Base-by-base conservation (phyloP, 2,329 filamentous ascomycete species). In the Sordariomycetes sp. region DNA sequence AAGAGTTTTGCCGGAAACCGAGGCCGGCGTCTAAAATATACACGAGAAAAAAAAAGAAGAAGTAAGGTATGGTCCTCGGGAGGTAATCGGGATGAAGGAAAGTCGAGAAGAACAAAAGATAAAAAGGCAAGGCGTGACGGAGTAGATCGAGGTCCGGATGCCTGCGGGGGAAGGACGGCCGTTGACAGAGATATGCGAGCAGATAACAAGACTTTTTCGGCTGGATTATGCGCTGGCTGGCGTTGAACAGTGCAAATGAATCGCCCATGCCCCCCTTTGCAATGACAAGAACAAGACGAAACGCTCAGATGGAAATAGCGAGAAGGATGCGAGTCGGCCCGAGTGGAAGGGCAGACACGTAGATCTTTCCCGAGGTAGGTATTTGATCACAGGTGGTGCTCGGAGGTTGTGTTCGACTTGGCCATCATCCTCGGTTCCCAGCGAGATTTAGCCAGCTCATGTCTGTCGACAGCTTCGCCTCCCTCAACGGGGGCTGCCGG, bases 401-500 rank as follows among this genome's bases (percentile, higher is more conserved):
- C 22, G 35, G 35, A 50, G 22, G n/a, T 24, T 50, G 46, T 22
- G 46, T 24, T 46, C n/a, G 46, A 50, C 18, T 22, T 24, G 20
- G 20, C 46, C 20, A 20, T 61, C 57, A 61, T 20, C 40, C 53
- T 16, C 60, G 59, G 43, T 62, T 61, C 34, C 80, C 79, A 53
- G 83, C 85, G 20, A 91, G 76, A 66, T 91, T 90, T 62, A 92
- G 72, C 88, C 88, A 92, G 71, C 86, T 89, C 86, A 91, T 89
- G 69, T 91, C 88, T 55, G 78, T 79, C 14, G 79, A 77, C 7
- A 74, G 74, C 28, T 76, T 69, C 54, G 79, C 75, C 70, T 73
- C 77, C 24, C 73, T 70, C 34, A 81, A 72, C 64, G 79, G 79
- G 20, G 78, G 77, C 62, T 80, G 77, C 56, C 69, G 71, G 66